Conservation (phyloP, 2,329 filamentous ascomycete genomes). For the Didymella segeticola region DNA sequence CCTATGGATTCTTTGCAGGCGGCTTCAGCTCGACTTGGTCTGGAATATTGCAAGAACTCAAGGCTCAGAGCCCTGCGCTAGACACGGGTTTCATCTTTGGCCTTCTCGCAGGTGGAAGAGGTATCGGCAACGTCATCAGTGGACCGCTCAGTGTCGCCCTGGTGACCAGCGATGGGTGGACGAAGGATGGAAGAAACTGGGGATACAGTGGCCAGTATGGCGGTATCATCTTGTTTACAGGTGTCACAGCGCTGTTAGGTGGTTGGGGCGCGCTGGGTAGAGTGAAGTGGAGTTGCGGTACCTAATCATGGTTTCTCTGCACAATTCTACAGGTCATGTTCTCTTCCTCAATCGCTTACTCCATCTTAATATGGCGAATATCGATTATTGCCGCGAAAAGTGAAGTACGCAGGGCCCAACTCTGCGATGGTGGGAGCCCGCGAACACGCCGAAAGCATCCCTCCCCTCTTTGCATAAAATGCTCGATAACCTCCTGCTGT, state of each 20-base stretch:
- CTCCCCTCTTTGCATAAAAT: not conserved
- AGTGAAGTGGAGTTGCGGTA: not conserved
- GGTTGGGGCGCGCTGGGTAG: conserved; percentile 15
- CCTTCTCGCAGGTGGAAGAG: conserved; percentile 55
- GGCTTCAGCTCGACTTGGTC: conserved; percentile 35
- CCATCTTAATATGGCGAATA: not conserved
- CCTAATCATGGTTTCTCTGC: not conserved
- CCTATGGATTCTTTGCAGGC: conserved; percentile 47
- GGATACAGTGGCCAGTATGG: conserved; percentile 52
- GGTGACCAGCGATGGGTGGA: conserved; percentile 25
- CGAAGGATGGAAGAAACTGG: conserved; percentile 27
- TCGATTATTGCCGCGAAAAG: not conserved
- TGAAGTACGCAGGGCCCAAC: not conserved
- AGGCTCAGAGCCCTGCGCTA: conserved; percentile 24
- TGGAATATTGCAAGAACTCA: conserved; percentile 36
- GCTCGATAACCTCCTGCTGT: not conserved
- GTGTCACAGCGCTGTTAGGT: conserved; percentile 40
- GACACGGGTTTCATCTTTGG: conserved; percentile 57
- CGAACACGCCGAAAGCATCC: not conserved
- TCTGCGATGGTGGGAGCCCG: conserved; percentile 4
- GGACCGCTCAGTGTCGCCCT: conserved; percentile 58
- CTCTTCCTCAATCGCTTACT: not conserved
- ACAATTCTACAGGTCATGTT: not conserved
- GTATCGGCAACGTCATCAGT: conserved; percentile 57
- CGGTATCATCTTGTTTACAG: conserved; percentile 49